A percentile compares a stretch with the other conserved stretches of the same genome.
phyloP scores from a whole-genome alignment of 192 early-diverging fungal species.

The Mortierella antarctica region DNA sequence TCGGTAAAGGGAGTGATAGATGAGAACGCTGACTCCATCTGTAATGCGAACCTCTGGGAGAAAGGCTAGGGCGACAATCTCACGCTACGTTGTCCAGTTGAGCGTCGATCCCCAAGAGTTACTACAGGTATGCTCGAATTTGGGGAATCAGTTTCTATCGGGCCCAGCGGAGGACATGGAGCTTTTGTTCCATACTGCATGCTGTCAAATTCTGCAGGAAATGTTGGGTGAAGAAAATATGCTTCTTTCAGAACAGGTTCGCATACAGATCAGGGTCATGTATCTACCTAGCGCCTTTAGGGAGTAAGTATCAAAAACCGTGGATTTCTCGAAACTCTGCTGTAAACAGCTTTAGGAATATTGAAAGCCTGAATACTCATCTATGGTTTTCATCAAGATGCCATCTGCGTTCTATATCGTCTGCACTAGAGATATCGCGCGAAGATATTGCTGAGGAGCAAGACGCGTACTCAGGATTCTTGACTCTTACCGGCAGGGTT shows the following conservation, averaged over 20 bases:
- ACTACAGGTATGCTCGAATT: constrained; percentile 25
- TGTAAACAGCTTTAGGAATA: neutral
- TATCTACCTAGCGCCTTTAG: constrained; percentile 13
- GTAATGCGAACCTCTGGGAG: neutral
- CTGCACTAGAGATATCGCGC: neutral
- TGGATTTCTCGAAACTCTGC: neutral
- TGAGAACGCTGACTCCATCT: neutral
- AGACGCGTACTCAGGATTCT: constrained; percentile 9
- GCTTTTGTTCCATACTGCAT: constrained; percentile 9
- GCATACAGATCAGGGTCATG: constrained; percentile 15
- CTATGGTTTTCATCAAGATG: constrained; percentile 8
- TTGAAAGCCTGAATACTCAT: neutral
- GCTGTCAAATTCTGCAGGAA: constrained; percentile 38
- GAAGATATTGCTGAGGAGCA: constrained; percentile 12
- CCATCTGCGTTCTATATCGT: constrained; percentile 6
- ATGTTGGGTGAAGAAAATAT: constrained; percentile 15
- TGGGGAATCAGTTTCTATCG: constrained; percentile 26
- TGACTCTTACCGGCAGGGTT: constrained; percentile 16
- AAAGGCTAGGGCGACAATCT: constrained; percentile 19
- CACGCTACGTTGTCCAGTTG: constrained; percentile 11
- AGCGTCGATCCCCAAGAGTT: constrained; percentile 29
- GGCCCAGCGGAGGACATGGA: constrained; percentile 6
- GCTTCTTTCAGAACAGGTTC: constrained; percentile 41
- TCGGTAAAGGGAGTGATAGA: neutral
- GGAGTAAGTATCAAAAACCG: constrained; percentile 15